These are phyloP conservation scores for Hypoxylon sp. DNA, from an alignment of 2,329 filamentous ascomycete genomes.

Conservation along the genomic window DNA sequence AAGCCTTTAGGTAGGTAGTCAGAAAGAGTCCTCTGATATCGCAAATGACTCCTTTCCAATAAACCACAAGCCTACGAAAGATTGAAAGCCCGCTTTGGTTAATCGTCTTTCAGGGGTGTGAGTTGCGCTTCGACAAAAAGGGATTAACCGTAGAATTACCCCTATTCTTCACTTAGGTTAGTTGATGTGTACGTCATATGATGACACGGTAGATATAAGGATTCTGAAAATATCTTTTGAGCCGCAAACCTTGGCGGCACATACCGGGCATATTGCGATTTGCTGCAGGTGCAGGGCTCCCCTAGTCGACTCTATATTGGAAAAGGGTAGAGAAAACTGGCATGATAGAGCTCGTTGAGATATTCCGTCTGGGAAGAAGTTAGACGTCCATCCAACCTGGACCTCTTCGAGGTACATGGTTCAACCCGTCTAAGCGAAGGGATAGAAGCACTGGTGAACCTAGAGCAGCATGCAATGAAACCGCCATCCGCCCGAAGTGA, in stretches of 20 bases:
- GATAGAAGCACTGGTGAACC: background rate
- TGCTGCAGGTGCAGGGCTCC: background rate
- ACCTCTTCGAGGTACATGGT: background rate
- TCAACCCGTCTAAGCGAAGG: background rate
- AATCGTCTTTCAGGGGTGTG: background rate
- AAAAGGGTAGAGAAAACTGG: background rate
- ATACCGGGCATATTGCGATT: background rate
- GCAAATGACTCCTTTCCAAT: background rate
- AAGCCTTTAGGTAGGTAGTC: background rate
- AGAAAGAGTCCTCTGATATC: background rate
- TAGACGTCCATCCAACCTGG: background rate
- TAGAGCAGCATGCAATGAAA: constrained; percentile 11
- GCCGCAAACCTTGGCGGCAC: background rate
- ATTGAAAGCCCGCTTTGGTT: background rate
- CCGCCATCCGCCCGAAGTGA: constrained; percentile 23
- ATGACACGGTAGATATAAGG: background rate
- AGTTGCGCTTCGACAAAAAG: background rate
- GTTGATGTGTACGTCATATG: background rate
- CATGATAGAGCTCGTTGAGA: background rate
- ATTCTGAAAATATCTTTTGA: background rate
- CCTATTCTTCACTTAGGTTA: background rate
- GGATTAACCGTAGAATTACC: background rate
- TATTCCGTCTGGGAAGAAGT: background rate
- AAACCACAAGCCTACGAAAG: background rate
- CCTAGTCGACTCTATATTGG: background rate